Evolutionary conservation across 495 filamentous ascomycete genomes (phyloP).

Genomic region (Umbilicaria muhlenbergii): DNA sequence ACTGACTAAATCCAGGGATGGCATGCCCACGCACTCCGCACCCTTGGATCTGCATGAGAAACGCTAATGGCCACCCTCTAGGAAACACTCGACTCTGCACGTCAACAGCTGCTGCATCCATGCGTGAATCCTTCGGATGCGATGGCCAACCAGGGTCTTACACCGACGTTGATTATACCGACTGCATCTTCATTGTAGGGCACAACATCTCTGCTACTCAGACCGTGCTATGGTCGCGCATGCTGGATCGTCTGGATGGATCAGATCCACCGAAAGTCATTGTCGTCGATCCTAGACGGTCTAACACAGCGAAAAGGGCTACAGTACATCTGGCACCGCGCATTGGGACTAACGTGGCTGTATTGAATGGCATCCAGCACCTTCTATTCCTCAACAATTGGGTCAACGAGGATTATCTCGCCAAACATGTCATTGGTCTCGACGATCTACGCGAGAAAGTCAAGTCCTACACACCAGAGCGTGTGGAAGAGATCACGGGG

Average conservation of each 20-base stretch:
- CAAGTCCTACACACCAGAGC: conserved; percentile 6
- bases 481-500: conserved; percentile 8
- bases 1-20: too few relatives aligned
- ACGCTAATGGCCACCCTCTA: too few relatives aligned
- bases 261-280: conserved; percentile 6
- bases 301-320: conserved; percentile 7
- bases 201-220: too few relatives aligned
- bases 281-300: conserved; percentile 9
- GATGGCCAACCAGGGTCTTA: too few relatives aligned
- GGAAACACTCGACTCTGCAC: conserved; percentile 9
- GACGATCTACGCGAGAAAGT: conserved; percentile 5
- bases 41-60: too few relatives aligned
- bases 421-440: conserved; percentile 6
- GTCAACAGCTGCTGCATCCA: conserved; percentile 6
- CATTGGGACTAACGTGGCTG: conserved; percentile 10
- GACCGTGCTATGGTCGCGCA: too few relatives aligned
- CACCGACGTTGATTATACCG: too few relatives aligned
- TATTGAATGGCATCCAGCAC: conserved; percentile 12
- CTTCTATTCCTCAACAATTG: conserved; percentile 8
- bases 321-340: conserved; percentile 10
- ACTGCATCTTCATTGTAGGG: too few relatives aligned
- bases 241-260: too few relatives aligned
- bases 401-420: conserved; percentile 9
- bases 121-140: neutral
- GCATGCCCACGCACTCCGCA: too few relatives aligned